Evolutionary conservation across 2,329 filamentous ascomycete genomes (phyloP), one percentile per base, ranked within the genome.

Genomic region (Alternaria longipes): DNA sequence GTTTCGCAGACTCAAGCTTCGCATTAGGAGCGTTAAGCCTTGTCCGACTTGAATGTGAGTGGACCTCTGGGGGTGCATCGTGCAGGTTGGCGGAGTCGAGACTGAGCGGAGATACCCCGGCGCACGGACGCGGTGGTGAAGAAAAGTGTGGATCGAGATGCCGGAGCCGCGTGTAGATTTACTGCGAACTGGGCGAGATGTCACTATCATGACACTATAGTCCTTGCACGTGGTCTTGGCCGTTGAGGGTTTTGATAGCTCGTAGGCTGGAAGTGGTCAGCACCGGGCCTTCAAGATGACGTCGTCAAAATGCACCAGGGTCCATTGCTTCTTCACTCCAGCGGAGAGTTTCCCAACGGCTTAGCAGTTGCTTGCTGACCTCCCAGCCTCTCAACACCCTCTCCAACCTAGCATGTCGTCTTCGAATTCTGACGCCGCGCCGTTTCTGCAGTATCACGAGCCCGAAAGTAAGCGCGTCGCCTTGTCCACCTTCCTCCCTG

Each of bases 361-460:
- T 42, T 56, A 56, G 44, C 44, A 26, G 49, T 46, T 42, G 54
- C 45, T 56, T 42, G 45, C 46, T 50, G 32, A 18, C 18, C 34
- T 24, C 38, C 34, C 40, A 42, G 41, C 12, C 24, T 41, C 40
- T 20, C 42, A 42, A 12, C 32, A 42, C 38, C n/a, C 7, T 26
- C 40, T 41, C 24, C 18, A n/a, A 41, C 18, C n/a, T n/a, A 41
- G 26, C 38, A 56, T 51, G 52, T 8, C 45, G 28, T 38, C 52
- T 14, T 36, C 53, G 5, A 45, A 24, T 14, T n/a, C 52, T 7
- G 40, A 51, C 16, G 22, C 42, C 7, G 56, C 52, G 7, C 44
- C 49, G 22, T 64, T 62, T 32, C 32, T 64, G 32, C 62, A 59
- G 41, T 62, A 64, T 49, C 62, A 64, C 40, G 36, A 62, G 47